Evolutionary conservation across 2,329 filamentous ascomycete genomes (phyloP), one percentile per base, ranked within the genome.

Genomic region (Pestalotiopsis sp.): DNA sequence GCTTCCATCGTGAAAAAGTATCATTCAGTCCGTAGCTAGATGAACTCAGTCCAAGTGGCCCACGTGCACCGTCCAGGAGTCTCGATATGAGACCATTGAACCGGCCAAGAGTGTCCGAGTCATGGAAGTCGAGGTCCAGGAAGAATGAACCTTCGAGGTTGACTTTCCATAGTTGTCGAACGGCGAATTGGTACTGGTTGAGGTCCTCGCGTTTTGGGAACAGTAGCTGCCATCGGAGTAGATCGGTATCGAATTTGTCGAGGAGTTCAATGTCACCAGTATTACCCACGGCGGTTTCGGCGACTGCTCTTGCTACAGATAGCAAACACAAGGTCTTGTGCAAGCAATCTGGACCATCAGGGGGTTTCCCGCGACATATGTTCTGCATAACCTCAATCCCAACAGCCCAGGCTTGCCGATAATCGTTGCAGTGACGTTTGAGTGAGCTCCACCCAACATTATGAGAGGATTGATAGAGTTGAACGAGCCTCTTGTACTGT

Each of bases 161-260:
- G 25, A 69, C 68, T 14, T 49, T 58, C 68, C 68, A 69, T 41
- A 62, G n/a, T 25, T 36, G 14, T 4, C 17, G 49, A 11, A 61
- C 68, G 14, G 66, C 62, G n/a, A 56, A 14, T 2, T 65, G 68
- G 38, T 65, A 69, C 1, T 61, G 61, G 11, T 7, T n/a, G 23
- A 69, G 56, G 17, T 69, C 66, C 7, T 65, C 49, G 5, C 62
- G 61, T 20, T 65, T 27, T 9, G 68, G 45, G 56, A 69, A 69
- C 11, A 69, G 52, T 49, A 65, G 66, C 52, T 69, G 68, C 65
- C 65, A 69, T 2, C 68, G 65, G 31, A 57, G 23, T 31, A 69
- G 68, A 38, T 69, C 68, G 27, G 27, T 61, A 52, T 69, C 68
- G 49, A 69, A 69, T 52, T 66, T 67, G 61, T 69, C 68, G 5